Base-by-base conservation (phyloP, 805 yeast species). In the Cyberlindnera veronae region DNA sequence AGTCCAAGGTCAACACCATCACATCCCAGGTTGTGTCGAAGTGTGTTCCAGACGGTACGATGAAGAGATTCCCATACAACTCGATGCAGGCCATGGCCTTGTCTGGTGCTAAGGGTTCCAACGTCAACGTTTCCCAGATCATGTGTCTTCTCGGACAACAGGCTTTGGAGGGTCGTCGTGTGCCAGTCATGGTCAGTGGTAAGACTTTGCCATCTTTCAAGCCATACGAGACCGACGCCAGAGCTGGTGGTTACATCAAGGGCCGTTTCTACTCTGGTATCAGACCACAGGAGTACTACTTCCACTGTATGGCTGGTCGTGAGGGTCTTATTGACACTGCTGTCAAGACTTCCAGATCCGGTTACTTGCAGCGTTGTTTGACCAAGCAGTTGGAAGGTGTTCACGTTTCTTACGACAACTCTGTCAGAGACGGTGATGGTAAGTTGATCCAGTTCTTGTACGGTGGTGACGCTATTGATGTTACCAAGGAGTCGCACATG, bases 261-360 rank as follows among this genome's bases (percentile, higher is more conserved):
- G 91, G 95, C 47, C 84, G 99, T 55, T 93, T 93, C 80, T 95
- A 88, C 64, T 88, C 97, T 29, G 99, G 99, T 65, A 85, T 93
- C 53, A 80, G 87, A 63, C 99, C 99, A 5, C 99, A 93, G 68
- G 99, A 93, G 66, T 93, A 95, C 68, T 93, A 90, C 63, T 93
- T 95, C 93, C 99, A 93, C 70, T 93, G 98, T 74, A 93, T 93
- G 99, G 99, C 99, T 41, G 99, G 99, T 68, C 84, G 99, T 73
- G 99, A 93, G 74, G 99, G 99, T 71, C 78, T 93, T 60, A 93
- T 93, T 69, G 99, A 93, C 75, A 93, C 99, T 45, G 99, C 99
- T 36, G 99, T 93, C 50, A 93, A 93, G 69, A 93, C 99, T 9
- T 87, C 97, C 16, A 82, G 96, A 68, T 90, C 98, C 45, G 99